Evolutionary conservation across 176 grass and related monocot species (phyloP).

Genomic region (Typha latifolia): DNA sequence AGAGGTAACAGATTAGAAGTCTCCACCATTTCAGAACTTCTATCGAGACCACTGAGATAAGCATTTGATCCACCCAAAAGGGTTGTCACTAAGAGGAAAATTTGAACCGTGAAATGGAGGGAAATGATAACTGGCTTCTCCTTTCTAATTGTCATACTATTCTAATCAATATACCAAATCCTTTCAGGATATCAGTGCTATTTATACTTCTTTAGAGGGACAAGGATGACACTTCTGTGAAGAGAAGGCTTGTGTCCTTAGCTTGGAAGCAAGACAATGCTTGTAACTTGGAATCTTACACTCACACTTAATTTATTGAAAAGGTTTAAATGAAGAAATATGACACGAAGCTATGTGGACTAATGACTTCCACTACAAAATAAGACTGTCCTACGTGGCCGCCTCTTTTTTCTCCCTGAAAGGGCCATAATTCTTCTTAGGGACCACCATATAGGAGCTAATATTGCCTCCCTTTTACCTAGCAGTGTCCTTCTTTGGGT

Average conservation of each 20-base stretch:
- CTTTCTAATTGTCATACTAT: slow-evolving; percentile 7
- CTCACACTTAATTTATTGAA: too few relatives aligned
- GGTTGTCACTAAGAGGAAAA: background rate
- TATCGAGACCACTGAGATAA: background rate
- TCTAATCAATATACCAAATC: background rate
- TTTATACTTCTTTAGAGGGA: slow-evolving; percentile 5
- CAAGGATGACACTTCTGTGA: background rate
- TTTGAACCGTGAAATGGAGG: background rate
- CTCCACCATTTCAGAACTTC: background rate
- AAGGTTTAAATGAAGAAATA: too few relatives aligned
- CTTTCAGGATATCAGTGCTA: background rate
- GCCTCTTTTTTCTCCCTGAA: too few relatives aligned
- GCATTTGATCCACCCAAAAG: background rate
- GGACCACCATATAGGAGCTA: too few relatives aligned
- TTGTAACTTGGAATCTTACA: background rate
- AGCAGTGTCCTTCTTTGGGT: too few relatives aligned
- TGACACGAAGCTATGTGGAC: too few relatives aligned
- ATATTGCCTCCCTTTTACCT: too few relatives aligned
- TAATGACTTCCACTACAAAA: too few relatives aligned
- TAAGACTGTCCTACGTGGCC: too few relatives aligned
- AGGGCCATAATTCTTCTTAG: too few relatives aligned
- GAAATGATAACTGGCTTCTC: slow-evolving; percentile 7
- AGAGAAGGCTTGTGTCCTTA: slow-evolving; percentile 6
- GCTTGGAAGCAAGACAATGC: slow-evolving; percentile 25
- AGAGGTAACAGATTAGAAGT: background rate